Conservation (phyloP, 495 filamentous ascomycete species). For the Physcia stellaris region DNA sequence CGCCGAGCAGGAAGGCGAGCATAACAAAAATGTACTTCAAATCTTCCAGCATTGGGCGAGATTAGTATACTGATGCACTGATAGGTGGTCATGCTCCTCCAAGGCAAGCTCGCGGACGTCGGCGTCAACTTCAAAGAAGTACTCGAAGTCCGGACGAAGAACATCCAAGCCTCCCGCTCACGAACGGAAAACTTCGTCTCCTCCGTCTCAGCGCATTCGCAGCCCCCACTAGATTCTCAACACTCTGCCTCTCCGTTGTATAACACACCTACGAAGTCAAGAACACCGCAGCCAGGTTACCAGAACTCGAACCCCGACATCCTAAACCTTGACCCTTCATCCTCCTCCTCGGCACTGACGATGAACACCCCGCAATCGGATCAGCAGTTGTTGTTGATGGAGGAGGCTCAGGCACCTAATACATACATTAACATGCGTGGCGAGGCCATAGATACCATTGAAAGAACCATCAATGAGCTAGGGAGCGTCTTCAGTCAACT, state of each 20-base stretch:
- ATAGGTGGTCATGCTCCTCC: constrained; percentile 70
- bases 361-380: constrained; percentile 46
- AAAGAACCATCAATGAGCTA: constrained; percentile 85
- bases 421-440: constrained; percentile 85
- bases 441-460: constrained; percentile 93
- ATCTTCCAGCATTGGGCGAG: neutral
- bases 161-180: constrained; percentile 86
- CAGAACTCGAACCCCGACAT: constrained; percentile 48
- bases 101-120: constrained; percentile 91
- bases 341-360: constrained; percentile 37
- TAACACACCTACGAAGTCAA: constrained; percentile 54
- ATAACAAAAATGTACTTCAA: constrained; percentile 71
- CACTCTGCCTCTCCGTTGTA: constrained; percentile 72
- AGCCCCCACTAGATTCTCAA: constrained; percentile 41
- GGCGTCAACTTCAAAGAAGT: constrained; percentile 94
- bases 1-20: constrained; percentile 79
- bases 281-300: constrained; percentile 45
- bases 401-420: constrained; percentile 75
- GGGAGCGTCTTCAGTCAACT: constrained; percentile 94
- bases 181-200: constrained; percentile 94
- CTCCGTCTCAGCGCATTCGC: constrained; percentile 69
- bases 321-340: constrained; percentile 68
- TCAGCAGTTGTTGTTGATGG: constrained; percentile 87
- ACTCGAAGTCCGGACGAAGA: constrained; percentile 91
- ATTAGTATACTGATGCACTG: constrained; percentile 13